Evolutionary conservation across 148 eudicot species (phyloP), one percentile per base, ranked within the genome.

Genomic region (Amaranthus palmeri): DNA sequence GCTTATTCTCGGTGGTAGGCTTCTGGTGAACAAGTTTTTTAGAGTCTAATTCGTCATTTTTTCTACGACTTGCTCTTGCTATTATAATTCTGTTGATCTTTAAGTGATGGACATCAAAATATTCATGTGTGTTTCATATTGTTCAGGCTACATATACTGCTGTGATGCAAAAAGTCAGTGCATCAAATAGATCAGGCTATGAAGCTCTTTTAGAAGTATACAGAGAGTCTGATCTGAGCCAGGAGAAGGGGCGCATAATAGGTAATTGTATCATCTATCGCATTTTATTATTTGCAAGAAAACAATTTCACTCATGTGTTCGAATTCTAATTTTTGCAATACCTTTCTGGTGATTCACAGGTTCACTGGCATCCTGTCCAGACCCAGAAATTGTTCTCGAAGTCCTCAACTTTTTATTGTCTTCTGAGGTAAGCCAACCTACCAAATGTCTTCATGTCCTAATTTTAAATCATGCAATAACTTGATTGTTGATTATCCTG

Each of bases 141-240:
- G 52, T 76, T 61, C 88, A 95, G 99, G 93, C 99, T 52, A 83
- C 92, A 50, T 95, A 95, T 90, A 86, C 83, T 58, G 96, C 99
- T 75, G 92, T 91, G 69, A 86, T 92, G 96, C 86, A 72, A 74
- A 85, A 74, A 67, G 96, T 82, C 67, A 86, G 72, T 57, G 72
- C 58, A 74, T 86, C 93, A 61, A 77, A 95, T 77, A 85, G 83
- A 73, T 84, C 87, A 14, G 91, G 87, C 67, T 95, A 75, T 79
- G 93, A 91, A 59, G 82, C 93, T 78, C 88, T 95, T 59, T 77
- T 95, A 59, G 86, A 72, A 74, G 78, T 95, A 61, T 95, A 95
- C 67, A 83, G 87, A 74, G 99, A 95, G 84, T 82, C 93, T 74
- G 97, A 95, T 80, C 91, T 84, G 50, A 95, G 99, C 85, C 96